These are phyloP conservation scores for Purpureocillium takamizusanense DNA, from an alignment of 2,329 filamentous ascomycete species.

Conservation along the genomic window DNA sequence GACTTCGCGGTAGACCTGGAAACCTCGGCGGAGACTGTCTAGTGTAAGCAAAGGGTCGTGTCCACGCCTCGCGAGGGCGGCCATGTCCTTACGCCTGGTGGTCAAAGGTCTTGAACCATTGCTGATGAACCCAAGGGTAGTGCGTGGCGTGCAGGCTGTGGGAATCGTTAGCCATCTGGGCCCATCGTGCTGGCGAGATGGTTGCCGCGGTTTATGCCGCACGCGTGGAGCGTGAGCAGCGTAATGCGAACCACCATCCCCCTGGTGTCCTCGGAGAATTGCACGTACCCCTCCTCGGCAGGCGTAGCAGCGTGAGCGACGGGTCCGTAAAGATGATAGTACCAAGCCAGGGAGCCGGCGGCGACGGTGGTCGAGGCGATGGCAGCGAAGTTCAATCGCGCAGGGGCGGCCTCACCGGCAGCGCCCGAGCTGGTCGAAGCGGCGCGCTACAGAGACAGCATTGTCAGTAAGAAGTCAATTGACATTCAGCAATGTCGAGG, in stretches of 20 bases:
- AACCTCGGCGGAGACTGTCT: slow-evolving; percentile 88
- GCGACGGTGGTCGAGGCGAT: slow-evolving; percentile 79
- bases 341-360: slow-evolving; percentile 88
- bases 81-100: slow-evolving; percentile 73
- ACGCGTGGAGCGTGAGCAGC: slow-evolving; percentile 4
- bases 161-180: slow-evolving; percentile 17
- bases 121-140: slow-evolving; percentile 93
- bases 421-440: slow-evolving; percentile 68
- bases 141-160: slow-evolving; percentile 77
- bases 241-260: neutral
- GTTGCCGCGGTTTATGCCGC: slow-evolving; percentile 23
- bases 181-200: slow-evolving; percentile 7
- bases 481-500: slow-evolving; percentile 9
- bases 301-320: slow-evolving; percentile 83
- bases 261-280: slow-evolving; percentile 1
- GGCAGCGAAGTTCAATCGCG: slow-evolving; percentile 79
- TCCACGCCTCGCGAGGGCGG: neutral
- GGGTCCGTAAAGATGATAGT: slow-evolving; percentile 91
- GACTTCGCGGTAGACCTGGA: slow-evolving; percentile 98
- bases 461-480: slow-evolving; percentile 27
- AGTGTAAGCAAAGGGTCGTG: neutral
- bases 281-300: slow-evolving; percentile 92
- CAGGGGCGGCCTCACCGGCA: slow-evolving; percentile 59
- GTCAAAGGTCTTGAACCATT: slow-evolving; percentile 93
- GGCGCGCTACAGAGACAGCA: slow-evolving; percentile 40